phyloP scores from a whole-genome alignment of 2,329 filamentous ascomycete genomes.

The Coniochaeta prunicola region DNA sequence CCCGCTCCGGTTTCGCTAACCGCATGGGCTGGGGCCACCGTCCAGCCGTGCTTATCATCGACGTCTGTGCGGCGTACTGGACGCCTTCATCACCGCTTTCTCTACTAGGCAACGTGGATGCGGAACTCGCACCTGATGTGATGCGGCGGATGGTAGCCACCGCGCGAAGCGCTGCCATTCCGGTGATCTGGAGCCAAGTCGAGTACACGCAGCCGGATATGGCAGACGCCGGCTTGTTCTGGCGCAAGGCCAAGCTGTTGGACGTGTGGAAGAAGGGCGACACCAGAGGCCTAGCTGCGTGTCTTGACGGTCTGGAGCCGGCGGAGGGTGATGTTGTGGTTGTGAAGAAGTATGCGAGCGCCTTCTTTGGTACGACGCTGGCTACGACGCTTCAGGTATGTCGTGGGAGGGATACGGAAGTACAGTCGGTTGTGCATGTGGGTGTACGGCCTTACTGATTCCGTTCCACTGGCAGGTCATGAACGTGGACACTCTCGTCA shows the following conservation, averaged over 20 bases:
- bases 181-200: constrained; percentile 31
- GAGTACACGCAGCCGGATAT: constrained; percentile 32
- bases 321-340: constrained; percentile 23
- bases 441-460: not conserved
- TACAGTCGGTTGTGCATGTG: not conserved
- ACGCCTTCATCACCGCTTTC: constrained; percentile 22
- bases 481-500: constrained; percentile 32
- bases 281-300: constrained; percentile 26
- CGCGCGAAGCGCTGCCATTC: constrained; percentile 19
- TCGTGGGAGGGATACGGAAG: not conserved
- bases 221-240: constrained; percentile 31
- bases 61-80: constrained; percentile 39
- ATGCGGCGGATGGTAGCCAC: constrained; percentile 9
- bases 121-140: not conserved
- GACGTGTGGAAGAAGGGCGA: constrained; percentile 29
- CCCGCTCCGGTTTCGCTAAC: not conserved
- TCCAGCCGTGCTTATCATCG: constrained; percentile 34
- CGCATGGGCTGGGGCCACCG: constrained; percentile 31
- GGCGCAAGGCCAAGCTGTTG: constrained; percentile 22
- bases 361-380: constrained; percentile 37
- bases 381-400: constrained; percentile 18
- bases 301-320: constrained; percentile 30
- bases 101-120: not conserved
- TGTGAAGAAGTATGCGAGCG: constrained; percentile 33
- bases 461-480: constrained; percentile 15